These are phyloP conservation scores for Clavispora carvajalis DNA, from an alignment of 805 yeast genomes.

Conservation along the genomic window DNA sequence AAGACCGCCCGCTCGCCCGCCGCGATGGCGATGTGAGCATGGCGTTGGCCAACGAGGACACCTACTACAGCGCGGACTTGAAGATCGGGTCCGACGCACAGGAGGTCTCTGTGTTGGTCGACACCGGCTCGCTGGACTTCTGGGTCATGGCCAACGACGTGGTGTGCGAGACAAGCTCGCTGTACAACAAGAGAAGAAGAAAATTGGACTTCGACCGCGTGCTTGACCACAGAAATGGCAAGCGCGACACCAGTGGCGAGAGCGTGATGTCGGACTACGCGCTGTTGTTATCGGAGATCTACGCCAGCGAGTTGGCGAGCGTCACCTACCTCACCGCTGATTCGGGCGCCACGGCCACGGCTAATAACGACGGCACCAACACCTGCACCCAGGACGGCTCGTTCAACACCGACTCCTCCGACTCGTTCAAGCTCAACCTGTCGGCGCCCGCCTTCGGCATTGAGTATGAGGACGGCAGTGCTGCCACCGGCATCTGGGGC, in stretches of 20 bases:
- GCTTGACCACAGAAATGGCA: not conserved
- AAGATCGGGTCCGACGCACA: constrained; percentile 24
- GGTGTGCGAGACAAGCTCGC: not conserved
- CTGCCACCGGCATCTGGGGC: constrained; percentile 54
- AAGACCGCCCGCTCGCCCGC: not conserved
- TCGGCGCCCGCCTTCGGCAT: constrained; percentile 40
- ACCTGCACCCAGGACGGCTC: constrained; percentile 46
- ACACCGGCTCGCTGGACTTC: constrained; percentile 40
- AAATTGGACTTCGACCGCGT: not conserved
- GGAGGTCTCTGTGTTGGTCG: constrained; percentile 28
- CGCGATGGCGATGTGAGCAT: not conserved
- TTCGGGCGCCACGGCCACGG: not conserved
- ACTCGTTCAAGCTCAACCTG: constrained; percentile 30
- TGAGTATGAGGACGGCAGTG: constrained; percentile 44
- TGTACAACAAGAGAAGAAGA: not conserved
- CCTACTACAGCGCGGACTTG: constrained; percentile 2
- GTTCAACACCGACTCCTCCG: constrained; percentile 38
- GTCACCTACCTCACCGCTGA: not conserved
- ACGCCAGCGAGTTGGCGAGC: not conserved
- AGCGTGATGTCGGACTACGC: too few relatives aligned
- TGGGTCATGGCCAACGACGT: constrained; percentile 30
- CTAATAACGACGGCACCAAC: constrained; percentile 13
- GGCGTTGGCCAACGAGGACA: constrained; percentile 1
- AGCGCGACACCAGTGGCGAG: too few relatives aligned
- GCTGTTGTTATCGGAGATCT: not conserved